Evolutionary conservation across 768 basidiomycete genomes (phyloP).

Genomic region (Lyophyllum atratum): DNA sequence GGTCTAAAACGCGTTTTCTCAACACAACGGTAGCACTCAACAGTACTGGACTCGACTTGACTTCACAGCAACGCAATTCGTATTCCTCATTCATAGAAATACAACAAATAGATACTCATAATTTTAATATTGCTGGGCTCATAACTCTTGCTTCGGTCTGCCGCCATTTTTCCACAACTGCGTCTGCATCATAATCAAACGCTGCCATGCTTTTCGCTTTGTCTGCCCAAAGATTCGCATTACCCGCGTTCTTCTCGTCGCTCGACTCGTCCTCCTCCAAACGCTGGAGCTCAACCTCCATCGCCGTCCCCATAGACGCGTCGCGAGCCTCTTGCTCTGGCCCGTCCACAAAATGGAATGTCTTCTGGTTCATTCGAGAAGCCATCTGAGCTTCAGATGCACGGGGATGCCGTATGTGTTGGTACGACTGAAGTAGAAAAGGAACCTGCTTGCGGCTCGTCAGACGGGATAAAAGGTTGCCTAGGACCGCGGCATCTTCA

Average conservation of each 20-base stretch:
- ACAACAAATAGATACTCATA: background rate
- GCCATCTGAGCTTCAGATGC: constrained; percentile 49
- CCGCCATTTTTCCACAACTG: constrained; percentile 52
- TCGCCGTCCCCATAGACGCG: constrained; percentile 48
- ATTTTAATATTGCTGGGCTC: background rate
- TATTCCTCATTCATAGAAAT: background rate
- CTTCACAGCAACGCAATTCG: no score
- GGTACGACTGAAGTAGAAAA: constrained; percentile 51
- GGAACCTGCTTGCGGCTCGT: constrained; percentile 38
- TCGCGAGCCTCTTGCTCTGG: constrained; percentile 56
- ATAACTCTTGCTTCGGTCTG: background rate
- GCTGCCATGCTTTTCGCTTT: constrained; percentile 43
- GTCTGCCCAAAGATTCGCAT: constrained; percentile 60
- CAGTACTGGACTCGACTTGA: background rate
- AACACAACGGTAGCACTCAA: background rate
- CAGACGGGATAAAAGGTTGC: constrained; percentile 52
- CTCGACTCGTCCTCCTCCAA: background rate
- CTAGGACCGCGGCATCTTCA: constrained; percentile 53
- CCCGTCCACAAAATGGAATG: constrained; percentile 62
- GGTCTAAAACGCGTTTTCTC: background rate
- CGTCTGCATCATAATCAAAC: constrained; percentile 60
- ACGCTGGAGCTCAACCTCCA: constrained; percentile 37
- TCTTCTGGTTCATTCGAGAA: constrained; percentile 50
- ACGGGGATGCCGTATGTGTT: constrained; percentile 51
- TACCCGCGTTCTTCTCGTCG: constrained; percentile 23